Base-by-base conservation (phyloP, 2,329 filamentous ascomycete genomes). In the Diaporthe sp. region DNA sequence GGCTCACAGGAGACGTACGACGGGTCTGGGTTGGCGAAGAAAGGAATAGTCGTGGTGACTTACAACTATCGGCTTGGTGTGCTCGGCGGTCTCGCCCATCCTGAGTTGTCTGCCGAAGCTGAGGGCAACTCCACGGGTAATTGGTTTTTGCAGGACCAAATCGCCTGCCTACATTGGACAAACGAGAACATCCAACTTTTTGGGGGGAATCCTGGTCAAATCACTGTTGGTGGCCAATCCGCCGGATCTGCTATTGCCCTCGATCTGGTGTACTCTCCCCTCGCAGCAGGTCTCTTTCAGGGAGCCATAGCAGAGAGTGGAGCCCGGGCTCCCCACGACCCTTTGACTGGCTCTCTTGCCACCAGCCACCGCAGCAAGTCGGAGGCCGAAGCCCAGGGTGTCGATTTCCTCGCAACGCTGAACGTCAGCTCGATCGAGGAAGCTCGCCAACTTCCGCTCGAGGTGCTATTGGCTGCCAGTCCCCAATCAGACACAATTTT, bases 41-140 rank as follows among this genome's bases (percentile, higher is more conserved):
- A 91, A 0, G 88, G 89, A n/a, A 91, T 95, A 33, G 84, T 96
- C 0, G 89, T 95, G 0, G 92, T 95, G 1, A 92, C 87, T 15
- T 89, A 94, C 82, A 95, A 95, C 82, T 95, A 95, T 80, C 91
- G 94, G 6, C 92, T 96, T 17, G 93, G 93, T 0, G 87, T 90
- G 0, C 95, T 91, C 77, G 94, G 94, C 0, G 96, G 95, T 80
- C 86, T 96, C 12, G 89, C 90, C 2, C 86, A 90, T 71, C 84
- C 88, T n/a, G 88, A 92, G 78, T 79, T 77, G 77, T 88, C 89
- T 2, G 69, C 25, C 4, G 69, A 71, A 57, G 28, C 22, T 8
- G n/a, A 50, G 3, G 52, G 57, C 30, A 67, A 67, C 40, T 50
- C 30, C 35, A 89, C 87, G 73, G 80, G 92, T 50, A 95, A 95